Evolutionary conservation across 1,139 yeast genomes (phyloP), one percentile per base, ranked within the genome.

Genomic region (Geotrichum australiense): DNA sequence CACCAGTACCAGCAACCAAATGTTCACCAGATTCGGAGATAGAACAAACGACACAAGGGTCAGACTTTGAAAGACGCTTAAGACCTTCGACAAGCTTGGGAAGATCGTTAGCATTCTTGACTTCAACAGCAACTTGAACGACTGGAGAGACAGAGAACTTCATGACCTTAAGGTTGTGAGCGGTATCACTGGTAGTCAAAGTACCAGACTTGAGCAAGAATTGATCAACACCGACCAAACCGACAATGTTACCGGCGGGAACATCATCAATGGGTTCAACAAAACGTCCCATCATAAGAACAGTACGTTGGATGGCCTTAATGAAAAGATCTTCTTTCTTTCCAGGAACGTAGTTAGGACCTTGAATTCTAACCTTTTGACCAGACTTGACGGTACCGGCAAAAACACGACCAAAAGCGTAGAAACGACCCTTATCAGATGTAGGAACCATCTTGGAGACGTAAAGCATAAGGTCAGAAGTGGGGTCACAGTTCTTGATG

Each of bases 391-490:
- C 96, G 65, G 97, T 91, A 87, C 98, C 98, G 62, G 97, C 84
- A 78, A 91, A 91, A 70, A 91, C 97, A 80, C 98, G 93, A 73
- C 98, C 98, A 77, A 91, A 91, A 68, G 98, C 98, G 82, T 87
- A 91, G 95, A 91, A 91, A 79, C 98, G 89, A 81, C 98, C 98
- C 80, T 89, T 91, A 74, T 91, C 98, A 62, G 97, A 89, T 68
- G 98, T 91, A 73, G 98, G 98, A 62, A 91, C 97, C 98, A 91
- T 91, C 95, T 91, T 91, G 74, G 98, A 91, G 67, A 91, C 91
- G 87, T 91, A 91, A 70, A 91, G 80, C 98, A 91, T 91, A 69
- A 91, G 84, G 68, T 91, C 97, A 62, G 94, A 95, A 66, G 73
- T 83, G 67, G 98, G 96, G 76, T 91, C 97, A 83, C 98, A 91